These are phyloP conservation scores for Diplodia intermedia DNA, from an alignment of 2,329 filamentous ascomycete species.

Conservation along the genomic window DNA sequence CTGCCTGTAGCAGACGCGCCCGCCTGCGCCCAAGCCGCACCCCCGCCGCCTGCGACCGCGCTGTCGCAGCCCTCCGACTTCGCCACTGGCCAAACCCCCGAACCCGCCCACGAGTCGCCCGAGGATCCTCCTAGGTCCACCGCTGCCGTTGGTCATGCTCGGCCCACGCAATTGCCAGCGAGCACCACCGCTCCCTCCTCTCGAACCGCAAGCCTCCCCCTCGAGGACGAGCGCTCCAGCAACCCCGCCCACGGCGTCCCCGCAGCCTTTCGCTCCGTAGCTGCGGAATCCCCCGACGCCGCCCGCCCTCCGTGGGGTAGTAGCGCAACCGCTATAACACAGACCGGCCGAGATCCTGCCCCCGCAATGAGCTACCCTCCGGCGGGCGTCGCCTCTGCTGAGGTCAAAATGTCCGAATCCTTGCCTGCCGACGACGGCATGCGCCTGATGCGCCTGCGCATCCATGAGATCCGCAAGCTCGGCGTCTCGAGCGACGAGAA, in stretches of 20 bases:
- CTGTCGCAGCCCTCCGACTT: conserved; percentile 33
- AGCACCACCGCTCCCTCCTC: conserved; percentile 38
- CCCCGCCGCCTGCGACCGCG: conserved; percentile 17
- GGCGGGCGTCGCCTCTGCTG: background rate
- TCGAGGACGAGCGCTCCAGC: conserved; percentile 37
- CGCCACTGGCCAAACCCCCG: conserved; percentile 24
- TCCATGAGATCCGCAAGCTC: conserved; percentile 56
- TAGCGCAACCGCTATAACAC: conserved; percentile 17
- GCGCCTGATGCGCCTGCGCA: conserved; percentile 54
- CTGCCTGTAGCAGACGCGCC: background rate
- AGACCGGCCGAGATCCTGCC: conserved; percentile 24
- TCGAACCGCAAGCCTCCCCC: conserved; percentile 26
- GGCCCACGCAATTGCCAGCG: conserved; percentile 36
- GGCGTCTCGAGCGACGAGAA: conserved; percentile 56
- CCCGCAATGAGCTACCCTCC: conserved; percentile 18
- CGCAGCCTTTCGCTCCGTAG: conserved; percentile 39
- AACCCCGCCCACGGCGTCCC: conserved; percentile 43
- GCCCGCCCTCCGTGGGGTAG: conserved; percentile 16
- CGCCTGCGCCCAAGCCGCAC: background rate
- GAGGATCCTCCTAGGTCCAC: conserved; percentile 32
- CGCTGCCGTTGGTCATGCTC: conserved; percentile 30
- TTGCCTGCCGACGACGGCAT: conserved; percentile 61
- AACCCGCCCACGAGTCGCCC: conserved; percentile 20
- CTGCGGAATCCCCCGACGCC: conserved; percentile 33
- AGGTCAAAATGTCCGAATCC: conserved; percentile 37